Conservation (phyloP, 352 stramenopile species). For the Pythium utonaiense region DNA sequence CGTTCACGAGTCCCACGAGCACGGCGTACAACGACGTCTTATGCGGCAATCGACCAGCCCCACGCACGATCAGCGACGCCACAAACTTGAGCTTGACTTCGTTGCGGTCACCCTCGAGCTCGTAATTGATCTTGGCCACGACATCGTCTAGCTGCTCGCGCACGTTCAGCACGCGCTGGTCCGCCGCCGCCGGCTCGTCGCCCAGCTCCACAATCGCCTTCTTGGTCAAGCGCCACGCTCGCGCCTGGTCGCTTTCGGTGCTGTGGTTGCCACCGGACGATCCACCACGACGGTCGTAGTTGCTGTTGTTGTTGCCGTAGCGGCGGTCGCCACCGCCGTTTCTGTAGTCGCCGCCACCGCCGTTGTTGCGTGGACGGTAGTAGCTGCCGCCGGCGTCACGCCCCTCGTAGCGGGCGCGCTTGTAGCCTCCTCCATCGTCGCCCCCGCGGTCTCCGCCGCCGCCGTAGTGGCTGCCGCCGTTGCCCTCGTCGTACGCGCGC, state of each 20-base stretch:
- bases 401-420: not conserved
- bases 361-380: constrained; percentile 62
- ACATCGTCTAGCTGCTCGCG: constrained; percentile 48
- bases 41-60: constrained; percentile 45
- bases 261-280: constrained; percentile 11
- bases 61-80: constrained; percentile 50
- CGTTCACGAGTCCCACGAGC: constrained; percentile 66
- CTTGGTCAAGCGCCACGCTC: constrained; percentile 68
- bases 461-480: constrained; percentile 2
- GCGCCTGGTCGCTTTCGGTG: constrained; percentile 59
- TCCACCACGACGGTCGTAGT: constrained; percentile 24
- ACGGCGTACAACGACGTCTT: constrained; percentile 75
- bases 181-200: constrained; percentile 30
- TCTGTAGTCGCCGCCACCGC: constrained; percentile 31
- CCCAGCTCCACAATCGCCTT: constrained; percentile 72
- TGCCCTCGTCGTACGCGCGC: constrained; percentile 49
- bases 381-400: constrained; percentile 30
- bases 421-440: no score
- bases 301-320: constrained; percentile 27
- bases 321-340: constrained; percentile 33
- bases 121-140: constrained; percentile 36
- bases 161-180: not conserved
- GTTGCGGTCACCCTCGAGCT: constrained; percentile 49
- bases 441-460: constrained; percentile 8
- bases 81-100: constrained; percentile 61